Percentiles rank a stretch among this genome's conserved stretches.
Evolutionary conservation across 1,284 basidiomycete genomes (phyloP).

Genomic region (Malassezia furfur): DNA sequence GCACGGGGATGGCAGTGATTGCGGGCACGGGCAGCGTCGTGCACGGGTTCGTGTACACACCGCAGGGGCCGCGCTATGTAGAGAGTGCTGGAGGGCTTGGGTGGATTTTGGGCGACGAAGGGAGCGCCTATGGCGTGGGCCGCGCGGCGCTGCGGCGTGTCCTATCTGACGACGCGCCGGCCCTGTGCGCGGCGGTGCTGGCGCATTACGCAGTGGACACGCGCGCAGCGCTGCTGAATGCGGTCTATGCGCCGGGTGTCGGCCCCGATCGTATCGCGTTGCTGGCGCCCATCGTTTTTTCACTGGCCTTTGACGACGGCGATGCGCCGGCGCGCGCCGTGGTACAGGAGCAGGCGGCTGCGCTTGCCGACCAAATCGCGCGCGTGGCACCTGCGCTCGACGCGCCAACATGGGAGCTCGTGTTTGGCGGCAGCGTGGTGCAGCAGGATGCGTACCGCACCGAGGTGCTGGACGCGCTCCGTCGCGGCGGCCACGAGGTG

Average conservation of each 20-base stretch:
- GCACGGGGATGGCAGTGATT: conserved; percentile 23
- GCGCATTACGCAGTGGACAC: neutral
- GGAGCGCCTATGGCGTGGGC: conserved; percentile 25
- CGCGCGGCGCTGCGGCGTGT: conserved; percentile 22
- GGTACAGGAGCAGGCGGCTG: neutral
- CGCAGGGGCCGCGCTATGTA: neutral
- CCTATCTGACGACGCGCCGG: neutral
- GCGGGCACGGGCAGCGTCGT: conserved; percentile 35
- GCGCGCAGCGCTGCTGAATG: neutral
- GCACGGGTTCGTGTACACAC: conserved; percentile 15
- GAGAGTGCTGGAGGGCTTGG: conserved; percentile 27
- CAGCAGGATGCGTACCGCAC: neutral
- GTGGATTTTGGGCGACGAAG: conserved; percentile 34
- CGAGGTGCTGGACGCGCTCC: neutral
- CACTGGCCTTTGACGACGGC: neutral
- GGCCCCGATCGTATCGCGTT: neutral
- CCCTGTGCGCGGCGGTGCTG: neutral
- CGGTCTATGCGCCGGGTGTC: neutral
- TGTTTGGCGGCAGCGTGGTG: neutral
- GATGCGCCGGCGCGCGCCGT: neutral
- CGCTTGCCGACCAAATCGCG: conserved; percentile 4
- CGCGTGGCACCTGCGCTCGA: neutral
- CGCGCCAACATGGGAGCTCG: neutral
- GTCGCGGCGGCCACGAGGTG: neutral
- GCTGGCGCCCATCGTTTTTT: neutral